Conservation (phyloP, 768 basidiomycete genomes). For the Ramaria sp. region DNA sequence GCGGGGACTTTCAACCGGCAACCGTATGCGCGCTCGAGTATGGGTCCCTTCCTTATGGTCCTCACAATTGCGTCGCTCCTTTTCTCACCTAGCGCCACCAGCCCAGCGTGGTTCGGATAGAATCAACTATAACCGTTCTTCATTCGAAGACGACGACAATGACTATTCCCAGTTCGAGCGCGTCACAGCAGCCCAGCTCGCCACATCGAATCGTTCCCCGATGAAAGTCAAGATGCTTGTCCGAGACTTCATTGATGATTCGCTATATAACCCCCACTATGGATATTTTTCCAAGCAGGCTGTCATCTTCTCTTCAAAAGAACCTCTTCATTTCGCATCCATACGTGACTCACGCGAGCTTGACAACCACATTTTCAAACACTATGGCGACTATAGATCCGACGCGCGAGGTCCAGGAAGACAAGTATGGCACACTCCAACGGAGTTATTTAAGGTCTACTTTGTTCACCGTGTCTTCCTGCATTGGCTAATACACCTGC, state of each 20-base stretch:
- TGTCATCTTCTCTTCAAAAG: constrained; percentile 68
- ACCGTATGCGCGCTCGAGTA: constrained; percentile 8
- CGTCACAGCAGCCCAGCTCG: constrained; percentile 65
- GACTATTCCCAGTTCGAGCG: constrained; percentile 23
- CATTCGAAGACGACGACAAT: neutral
- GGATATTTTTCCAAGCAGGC: constrained; percentile 95
- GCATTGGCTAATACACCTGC: no score
- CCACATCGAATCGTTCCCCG: constrained; percentile 48
- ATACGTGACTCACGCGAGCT: constrained; percentile 68
- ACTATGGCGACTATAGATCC: constrained; percentile 63
- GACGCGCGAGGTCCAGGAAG: constrained; percentile 62
- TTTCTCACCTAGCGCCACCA: neutral
- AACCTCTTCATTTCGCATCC: constrained; percentile 55
- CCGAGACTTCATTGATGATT: constrained; percentile 94
- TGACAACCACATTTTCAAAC: constrained; percentile 65
- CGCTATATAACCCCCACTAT: constrained; percentile 93
- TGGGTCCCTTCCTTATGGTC: constrained; percentile 1
- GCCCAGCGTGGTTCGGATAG: neutral
- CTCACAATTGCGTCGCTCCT: neutral
- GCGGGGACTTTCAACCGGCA: neutral
- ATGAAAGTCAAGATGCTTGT: constrained; percentile 84
- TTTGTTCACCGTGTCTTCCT: neutral
- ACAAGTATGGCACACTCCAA: constrained; percentile 98
- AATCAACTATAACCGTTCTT: constrained; percentile 5
- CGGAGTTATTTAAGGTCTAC: constrained; percentile 90